phyloP scores from a whole-genome alignment of 2,329 filamentous ascomycete species.

The Cladophialophora immunda region DNA sequence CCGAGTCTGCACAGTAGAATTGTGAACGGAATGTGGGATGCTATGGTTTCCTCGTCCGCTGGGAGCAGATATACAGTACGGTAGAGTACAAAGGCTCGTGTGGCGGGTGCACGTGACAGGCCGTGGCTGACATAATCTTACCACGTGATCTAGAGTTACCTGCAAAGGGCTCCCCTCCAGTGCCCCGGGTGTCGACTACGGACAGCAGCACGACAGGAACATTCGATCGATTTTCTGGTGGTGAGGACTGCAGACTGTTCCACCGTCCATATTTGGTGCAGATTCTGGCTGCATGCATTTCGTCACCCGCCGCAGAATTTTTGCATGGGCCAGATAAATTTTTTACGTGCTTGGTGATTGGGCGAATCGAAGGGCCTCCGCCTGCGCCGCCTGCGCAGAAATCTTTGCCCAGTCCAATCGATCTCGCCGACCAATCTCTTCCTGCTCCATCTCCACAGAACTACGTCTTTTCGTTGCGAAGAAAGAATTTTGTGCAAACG shows the following conservation, averaged over 20 bases:
- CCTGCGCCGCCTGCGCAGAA: conserved; percentile 20
- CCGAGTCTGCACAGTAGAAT: too few relatives aligned
- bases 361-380: neutral
- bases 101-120: neutral
- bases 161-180: neutral
- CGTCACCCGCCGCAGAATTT: conserved; percentile 26
- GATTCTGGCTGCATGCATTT: neutral
- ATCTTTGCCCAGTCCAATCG: conserved; percentile 18
- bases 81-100: neutral
- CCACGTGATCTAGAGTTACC: neutral
- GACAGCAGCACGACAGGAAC: neutral
- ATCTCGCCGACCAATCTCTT: conserved; percentile 27
- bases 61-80: too few relatives aligned
- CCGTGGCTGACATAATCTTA: neutral
- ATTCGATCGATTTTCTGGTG: neutral
- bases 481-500: conserved; percentile 33
- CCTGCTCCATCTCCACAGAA: conserved; percentile 28
- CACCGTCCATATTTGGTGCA: neutral
- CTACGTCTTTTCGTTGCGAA: conserved; percentile 20
- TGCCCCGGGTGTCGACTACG: neutral
- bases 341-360: conserved; percentile 15
- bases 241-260: neutral
- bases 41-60: too few relatives aligned
- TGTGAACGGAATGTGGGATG: too few relatives aligned
- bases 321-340: conserved; percentile 2